A percentile compares a stretch with the other conserved stretches of the same genome.
These are phyloP conservation scores for Picea abies DNA, from an alignment of 83 land plant species.

Conservation along the genomic window DNA sequence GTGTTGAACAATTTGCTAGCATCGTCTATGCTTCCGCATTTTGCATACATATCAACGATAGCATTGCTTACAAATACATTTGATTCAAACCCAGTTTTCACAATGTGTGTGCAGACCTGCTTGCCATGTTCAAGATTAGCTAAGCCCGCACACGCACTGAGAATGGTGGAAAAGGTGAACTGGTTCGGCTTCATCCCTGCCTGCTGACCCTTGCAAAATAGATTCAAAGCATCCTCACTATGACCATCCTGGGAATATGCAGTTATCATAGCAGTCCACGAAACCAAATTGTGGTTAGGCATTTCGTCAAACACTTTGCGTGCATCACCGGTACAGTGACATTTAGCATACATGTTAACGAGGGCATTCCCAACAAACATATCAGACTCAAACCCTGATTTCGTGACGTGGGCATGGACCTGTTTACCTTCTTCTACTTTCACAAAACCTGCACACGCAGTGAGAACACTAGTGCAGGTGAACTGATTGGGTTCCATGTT, in stretches of 20 bases:
- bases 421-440: not conserved
- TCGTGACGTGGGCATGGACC: slow-evolving; percentile 16
- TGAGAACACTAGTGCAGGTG: slow-evolving; percentile 18
- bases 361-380: slow-evolving; percentile 20
- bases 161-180: slow-evolving; percentile 37
- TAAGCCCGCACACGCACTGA: slow-evolving; percentile 37
- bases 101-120: slow-evolving; percentile 22
- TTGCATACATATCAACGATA: slow-evolving; percentile 45
- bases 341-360: slow-evolving; percentile 23
- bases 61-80: slow-evolving; percentile 19
- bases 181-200: slow-evolving; percentile 34
- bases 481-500: not conserved
- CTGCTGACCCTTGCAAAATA: slow-evolving; percentile 38
- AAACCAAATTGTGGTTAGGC: slow-evolving; percentile 37
- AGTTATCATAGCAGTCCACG: slow-evolving; percentile 66
- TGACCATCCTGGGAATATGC: slow-evolving; percentile 50
- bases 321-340: slow-evolving; percentile 14
- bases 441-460: not conserved
- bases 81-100: slow-evolving; percentile 16
- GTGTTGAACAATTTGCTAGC: slow-evolving; percentile 30
- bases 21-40: slow-evolving; percentile 27
- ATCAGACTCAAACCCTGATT: slow-evolving; percentile 6
- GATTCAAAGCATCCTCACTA: slow-evolving; percentile 33
- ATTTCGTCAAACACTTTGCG: slow-evolving; percentile 21
- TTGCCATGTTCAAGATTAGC: slow-evolving; percentile 24